Base-by-base conservation (phyloP, 352 stramenopile species). In the Phytophthora litchii region DNA sequence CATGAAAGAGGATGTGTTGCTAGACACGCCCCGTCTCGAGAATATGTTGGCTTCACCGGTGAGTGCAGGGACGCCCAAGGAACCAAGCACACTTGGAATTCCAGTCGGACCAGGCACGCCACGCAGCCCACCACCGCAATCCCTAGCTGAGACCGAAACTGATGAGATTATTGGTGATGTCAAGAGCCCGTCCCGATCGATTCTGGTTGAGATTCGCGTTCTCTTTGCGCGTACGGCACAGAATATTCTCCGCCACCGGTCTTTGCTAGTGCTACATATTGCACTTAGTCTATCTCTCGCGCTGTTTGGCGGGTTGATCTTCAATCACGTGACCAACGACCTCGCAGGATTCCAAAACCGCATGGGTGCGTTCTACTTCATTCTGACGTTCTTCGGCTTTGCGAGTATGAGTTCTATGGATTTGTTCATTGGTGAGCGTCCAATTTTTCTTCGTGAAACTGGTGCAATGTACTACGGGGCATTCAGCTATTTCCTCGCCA, bases 381-480 rank as follows among this genome's bases (percentile, higher is more conserved):
- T 91, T 41, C 64, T 94, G 54, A 94, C 83, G 12, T 92, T 94
- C 46, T 94, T 94, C 45, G 85, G 81, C 21, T 94, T 94, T 59
- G 78, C 81, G 0, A 92, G 78, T 45, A 80, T 94, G 70, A 92
- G 85, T 55, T 92, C 83, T 0, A 94, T 94, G 85, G 83, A 92
- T 49, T 50, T 91, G 6, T 94, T 94, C 48, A 91, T 92, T 43
- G 54, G 70, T 10, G 83, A 94, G 49, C 75, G 85, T 4, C 46
- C 68, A 11, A 91, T 94, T 41, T 94, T 94, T 46, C 48, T 92
- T 35, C 81, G 84, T 25, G 85, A 94, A 52, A 84, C 83, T 7
- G 78, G 85, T 3, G 85, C 85, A 12, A 83, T 87, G 69, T 92
- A 92, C 71, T 91, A 94, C 45, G 69, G 74, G 25, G 74, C 83